Base-by-base conservation (phyloP, 2,329 filamentous ascomycete genomes). In the Curvularia hawaiiensis region DNA sequence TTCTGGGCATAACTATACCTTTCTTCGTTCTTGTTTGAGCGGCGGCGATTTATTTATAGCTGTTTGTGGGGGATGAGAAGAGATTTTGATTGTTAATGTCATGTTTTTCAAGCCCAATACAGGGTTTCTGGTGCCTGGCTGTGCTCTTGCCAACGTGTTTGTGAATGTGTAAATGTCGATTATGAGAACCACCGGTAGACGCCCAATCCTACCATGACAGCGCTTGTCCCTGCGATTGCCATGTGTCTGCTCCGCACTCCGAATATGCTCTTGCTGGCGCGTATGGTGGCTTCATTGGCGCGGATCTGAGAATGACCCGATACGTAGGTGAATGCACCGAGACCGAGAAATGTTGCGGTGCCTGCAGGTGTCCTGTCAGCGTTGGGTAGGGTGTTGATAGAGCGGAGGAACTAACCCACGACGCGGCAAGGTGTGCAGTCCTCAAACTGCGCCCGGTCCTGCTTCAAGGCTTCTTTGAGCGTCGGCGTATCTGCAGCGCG, bases 371-470 rank as follows among this genome's bases (percentile, higher is more conserved):
- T n/a, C 14, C 20, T 28, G 22, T 56, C 26, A 48, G 48, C 35
- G 28, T 22, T 31, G 31, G 38, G 31, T 2, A 35, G 24, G 39
- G 8, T 11, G 38, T 49, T 31, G 53, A 26, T 18, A 8, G 45
- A 22, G 44, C 39, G 10, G 14, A 8, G 18, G 11, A 18, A 18
- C 65, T 28, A 78, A 91, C 90, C 90, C 52, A 91, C 81, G 30
- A 92, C 75, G 69, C 85, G 85, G 79, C 90, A 95, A 33, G 88
- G 80, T 40, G 86, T 79, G 75, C 90, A 94, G 77, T 94, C 84
- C 62, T 90, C 74, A 56, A 72, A 76, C 44, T 73, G 60, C n/a
- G 69, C 65, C 30, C 61, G 68, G 61, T 74, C 71, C 12, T 71
- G 63, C 59, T 71, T 70, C 40, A 73, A 58, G 14, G 71, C 70